phyloP scores from a whole-genome alignment of 225 moss, liverwort and hornwort species.

The Bryoerythrophyllum caledonicum region DNA sequence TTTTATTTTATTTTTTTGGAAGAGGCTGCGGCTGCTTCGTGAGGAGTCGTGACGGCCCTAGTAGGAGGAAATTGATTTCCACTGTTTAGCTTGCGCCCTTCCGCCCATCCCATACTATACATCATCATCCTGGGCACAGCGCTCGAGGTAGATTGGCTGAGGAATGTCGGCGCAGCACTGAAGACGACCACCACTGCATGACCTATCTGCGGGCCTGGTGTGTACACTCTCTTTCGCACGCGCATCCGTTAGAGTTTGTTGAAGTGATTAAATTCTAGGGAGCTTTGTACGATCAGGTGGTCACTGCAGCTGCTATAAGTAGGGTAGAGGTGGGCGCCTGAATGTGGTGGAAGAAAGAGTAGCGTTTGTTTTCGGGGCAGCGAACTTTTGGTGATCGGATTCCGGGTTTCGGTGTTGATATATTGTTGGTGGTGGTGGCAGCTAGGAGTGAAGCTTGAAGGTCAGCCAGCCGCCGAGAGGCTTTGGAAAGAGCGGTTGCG shows the following conservation, averaged over 20 bases:
- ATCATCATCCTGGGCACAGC: conserved; percentile 19
- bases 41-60: too few species aligned
- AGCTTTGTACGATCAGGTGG: conserved; percentile 42
- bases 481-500: neutral
- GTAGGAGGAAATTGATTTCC: neutral
- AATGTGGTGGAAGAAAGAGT: neutral
- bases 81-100: conserved; percentile 3
- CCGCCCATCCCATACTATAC: neutral
- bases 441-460: neutral
- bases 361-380: neutral
- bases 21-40: too few species aligned
- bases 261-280: conserved; percentile 12
- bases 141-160: conserved; percentile 38
- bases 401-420: conserved; percentile 13
- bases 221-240: neutral
- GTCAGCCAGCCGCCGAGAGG: neutral
- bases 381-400: conserved; percentile 21
- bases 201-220: neutral
- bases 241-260: conserved; percentile 6
- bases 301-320: conserved; percentile 25
- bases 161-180: conserved; percentile 50
- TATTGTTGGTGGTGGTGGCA: neutral
- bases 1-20: neutral
- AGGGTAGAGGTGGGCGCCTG: conserved; percentile 14
- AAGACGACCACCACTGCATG: neutral